A percentile compares a stretch with the other conserved stretches of the same genome.
phyloP scores from a whole-genome alignment of 2,329 filamentous ascomycete genomes.

The Penicillium frequentans region DNA sequence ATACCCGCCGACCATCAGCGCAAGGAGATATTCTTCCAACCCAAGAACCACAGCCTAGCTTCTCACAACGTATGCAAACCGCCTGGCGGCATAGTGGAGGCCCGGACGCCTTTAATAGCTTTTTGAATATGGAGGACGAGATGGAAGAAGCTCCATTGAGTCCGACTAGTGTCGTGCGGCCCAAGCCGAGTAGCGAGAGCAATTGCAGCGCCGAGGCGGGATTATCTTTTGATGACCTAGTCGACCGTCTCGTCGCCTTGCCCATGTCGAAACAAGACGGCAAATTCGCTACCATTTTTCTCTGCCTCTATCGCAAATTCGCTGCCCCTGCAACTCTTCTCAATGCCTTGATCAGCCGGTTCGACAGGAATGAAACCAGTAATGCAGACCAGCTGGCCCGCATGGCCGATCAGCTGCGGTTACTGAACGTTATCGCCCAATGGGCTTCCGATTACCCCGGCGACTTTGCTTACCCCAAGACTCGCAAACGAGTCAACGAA shows the following conservation, averaged over 20 bases:
- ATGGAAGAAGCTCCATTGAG: constrained; percentile 32
- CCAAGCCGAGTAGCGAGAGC: constrained; percentile 33
- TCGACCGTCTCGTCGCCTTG: constrained; percentile 80
- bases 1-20: constrained; percentile 31
- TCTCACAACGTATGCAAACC: constrained; percentile 35
- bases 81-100: constrained; percentile 42
- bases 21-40: constrained; percentile 28
- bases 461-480: constrained; percentile 80
- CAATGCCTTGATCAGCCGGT: constrained; percentile 61
- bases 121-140: constrained; percentile 47
- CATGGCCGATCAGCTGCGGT: constrained; percentile 77
- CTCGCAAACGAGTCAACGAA: constrained; percentile 68
- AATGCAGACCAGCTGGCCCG: constrained; percentile 72
- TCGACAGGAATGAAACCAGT: constrained; percentile 73
- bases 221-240: constrained; percentile 63
- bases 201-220: constrained; percentile 37
- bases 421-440: constrained; percentile 78
- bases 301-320: constrained; percentile 93
- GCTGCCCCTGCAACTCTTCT: constrained; percentile 78
- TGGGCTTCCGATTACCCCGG: constrained; percentile 91
- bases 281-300: constrained; percentile 85
- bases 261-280: constrained; percentile 83
- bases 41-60: constrained; percentile 26
- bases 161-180: constrained; percentile 29
- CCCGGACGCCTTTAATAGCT: constrained; percentile 44